Percentiles rank a stretch among this genome's conserved stretches.
These are phyloP conservation scores for Arctium lappa DNA, from an alignment of 129 eudicot species.

Conservation along the genomic window DNA sequence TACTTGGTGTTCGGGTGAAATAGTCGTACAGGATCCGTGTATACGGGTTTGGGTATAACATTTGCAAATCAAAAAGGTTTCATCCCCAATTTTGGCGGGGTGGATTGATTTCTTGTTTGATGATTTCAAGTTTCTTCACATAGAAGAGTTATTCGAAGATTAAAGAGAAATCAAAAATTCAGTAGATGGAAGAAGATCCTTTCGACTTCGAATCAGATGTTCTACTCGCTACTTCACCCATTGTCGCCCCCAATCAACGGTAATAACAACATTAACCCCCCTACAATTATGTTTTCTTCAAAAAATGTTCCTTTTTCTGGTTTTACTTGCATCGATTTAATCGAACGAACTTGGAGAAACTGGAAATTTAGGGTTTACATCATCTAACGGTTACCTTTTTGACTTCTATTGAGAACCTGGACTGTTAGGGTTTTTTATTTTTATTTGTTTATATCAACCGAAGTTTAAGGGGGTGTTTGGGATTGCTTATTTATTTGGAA, in stretches of 20 bases:
- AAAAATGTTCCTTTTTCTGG: not conserved
- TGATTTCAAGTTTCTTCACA: not conserved
- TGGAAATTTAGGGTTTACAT: slow-evolving; percentile 1
- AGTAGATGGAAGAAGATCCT: slow-evolving; percentile 35
- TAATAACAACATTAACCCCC: not conserved
- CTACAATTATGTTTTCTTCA: not conserved
- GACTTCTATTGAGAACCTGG: not conserved
- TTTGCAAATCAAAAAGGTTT: slow-evolving; percentile 15
- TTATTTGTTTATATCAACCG: not conserved
- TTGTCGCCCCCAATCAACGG: slow-evolving; percentile 20
- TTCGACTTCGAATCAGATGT: slow-evolving; percentile 32
- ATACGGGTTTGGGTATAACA: not conserved
- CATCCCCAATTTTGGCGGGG: slow-evolving; percentile 33
- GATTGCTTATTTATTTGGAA: too few species aligned
- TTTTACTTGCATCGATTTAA: not conserved
- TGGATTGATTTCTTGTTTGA: not conserved
- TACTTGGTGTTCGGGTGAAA: not conserved
- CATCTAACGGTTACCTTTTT: not conserved
- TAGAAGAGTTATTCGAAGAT: not conserved
- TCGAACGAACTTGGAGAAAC: not conserved
- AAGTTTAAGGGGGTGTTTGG: too few species aligned
- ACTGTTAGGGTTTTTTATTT: slow-evolving; percentile 12
- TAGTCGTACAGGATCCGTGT: not conserved
- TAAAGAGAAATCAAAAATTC: not conserved
- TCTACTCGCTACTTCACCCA: slow-evolving; percentile 32